phyloP scores from a whole-genome alignment of 1,284 basidiomycete species.

The Leccinum laetum region DNA sequence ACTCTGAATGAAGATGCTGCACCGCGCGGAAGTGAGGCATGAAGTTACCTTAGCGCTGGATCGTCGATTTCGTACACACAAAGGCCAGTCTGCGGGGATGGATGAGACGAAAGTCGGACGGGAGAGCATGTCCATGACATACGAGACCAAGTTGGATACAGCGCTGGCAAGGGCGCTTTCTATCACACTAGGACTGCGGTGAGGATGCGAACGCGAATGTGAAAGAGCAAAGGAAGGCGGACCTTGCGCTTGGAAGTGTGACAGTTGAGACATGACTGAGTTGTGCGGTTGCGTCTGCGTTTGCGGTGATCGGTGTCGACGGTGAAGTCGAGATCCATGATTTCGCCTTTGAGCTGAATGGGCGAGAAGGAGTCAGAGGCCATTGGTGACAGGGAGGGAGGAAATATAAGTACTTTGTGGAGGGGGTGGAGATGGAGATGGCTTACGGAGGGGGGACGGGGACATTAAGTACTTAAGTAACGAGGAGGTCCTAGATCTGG shows the following conservation, averaged over 20 bases:
- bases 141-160: constrained; percentile 84
- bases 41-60: constrained; percentile 68
- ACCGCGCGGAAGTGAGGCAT: neutral
- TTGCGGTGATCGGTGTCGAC: constrained; percentile 68
- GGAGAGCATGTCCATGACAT: constrained; percentile 20
- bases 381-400: constrained; percentile 31
- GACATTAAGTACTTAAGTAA: constrained; percentile 39
- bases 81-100: constrained; percentile 67
- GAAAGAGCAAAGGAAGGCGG: constrained; percentile 20
- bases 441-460: constrained; percentile 29
- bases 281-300: constrained; percentile 84
- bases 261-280: constrained; percentile 87
- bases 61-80: constrained; percentile 94
- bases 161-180: constrained; percentile 83
- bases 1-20: constrained; percentile 11
- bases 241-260: constrained; percentile 93
- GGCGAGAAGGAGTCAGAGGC: constrained; percentile 33
- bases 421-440: constrained; percentile 22
- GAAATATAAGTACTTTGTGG: constrained; percentile 34
- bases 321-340: constrained; percentile 69
- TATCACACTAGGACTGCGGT: constrained; percentile 58
- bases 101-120: constrained; percentile 14
- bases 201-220: neutral
- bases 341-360: constrained; percentile 61
- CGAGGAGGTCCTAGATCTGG: constrained; percentile 29